phyloP scores from a whole-genome alignment of 345 rosid genomes.

The Populus nigra region DNA sequence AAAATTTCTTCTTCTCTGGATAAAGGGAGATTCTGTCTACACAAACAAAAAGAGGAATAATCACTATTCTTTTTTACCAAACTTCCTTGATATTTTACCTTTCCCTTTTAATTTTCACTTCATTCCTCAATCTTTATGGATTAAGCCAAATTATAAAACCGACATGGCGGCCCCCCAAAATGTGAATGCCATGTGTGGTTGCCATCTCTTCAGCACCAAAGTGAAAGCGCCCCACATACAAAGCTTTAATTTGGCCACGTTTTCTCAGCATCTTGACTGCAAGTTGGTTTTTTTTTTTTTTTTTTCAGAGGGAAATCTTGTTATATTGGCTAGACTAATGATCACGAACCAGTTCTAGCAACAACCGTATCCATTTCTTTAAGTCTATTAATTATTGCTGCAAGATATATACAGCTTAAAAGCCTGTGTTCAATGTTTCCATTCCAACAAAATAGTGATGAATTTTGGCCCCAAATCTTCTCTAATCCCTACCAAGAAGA shows the following conservation, averaged over 20 bases:
- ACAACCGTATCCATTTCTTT: conserved; percentile 9
- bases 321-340: not conserved
- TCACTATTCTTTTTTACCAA: not conserved
- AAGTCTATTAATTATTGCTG: not conserved
- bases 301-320: not conserved
- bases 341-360: not conserved
- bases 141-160: not conserved
- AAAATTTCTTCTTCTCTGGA: not conserved
- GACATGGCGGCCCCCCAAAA: conserved; percentile 10
- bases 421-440: conserved; percentile 20
- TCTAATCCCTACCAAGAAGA: conserved; percentile 18
- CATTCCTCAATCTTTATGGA: not conserved
- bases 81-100: not conserved
- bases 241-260: not conserved
- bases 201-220: conserved; percentile 12
- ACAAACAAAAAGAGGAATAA: not conserved
- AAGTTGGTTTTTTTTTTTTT: not conserved
- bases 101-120: not conserved
- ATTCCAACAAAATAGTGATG: conserved; percentile 7
- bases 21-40: not conserved
- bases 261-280: conserved; percentile 1
- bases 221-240: not conserved
- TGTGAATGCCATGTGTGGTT: not conserved
- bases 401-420: not conserved
- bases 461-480: conserved; percentile 2